Conservation (phyloP, 2,329 filamentous ascomycete genomes). For the Harringtonia lauricola region DNA sequence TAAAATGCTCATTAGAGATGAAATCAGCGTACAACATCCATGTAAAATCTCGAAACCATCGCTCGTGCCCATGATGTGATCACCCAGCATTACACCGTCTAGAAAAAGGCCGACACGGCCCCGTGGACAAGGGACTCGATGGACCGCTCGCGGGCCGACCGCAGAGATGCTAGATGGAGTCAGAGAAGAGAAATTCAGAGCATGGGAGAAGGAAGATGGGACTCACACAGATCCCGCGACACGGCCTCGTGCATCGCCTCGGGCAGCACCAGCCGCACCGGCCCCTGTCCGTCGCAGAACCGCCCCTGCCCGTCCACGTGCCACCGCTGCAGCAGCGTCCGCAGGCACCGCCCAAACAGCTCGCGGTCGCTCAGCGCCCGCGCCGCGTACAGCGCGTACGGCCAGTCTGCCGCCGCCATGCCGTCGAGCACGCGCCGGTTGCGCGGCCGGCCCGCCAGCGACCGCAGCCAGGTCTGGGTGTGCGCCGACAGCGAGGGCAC, state of each 20-base stretch:
- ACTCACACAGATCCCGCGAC: conserved; percentile 5
- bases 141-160: conserved; percentile 2
- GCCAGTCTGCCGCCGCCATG: conserved; percentile 2
- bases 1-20: no score
- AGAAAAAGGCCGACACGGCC: no score
- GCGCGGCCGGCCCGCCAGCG: conserved; percentile 3
- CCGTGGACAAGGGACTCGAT: conserved; percentile 2
- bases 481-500: no score
- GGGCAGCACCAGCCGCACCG: neutral
- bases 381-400: conserved; percentile 8
- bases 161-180: neutral
- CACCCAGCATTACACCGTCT: no score
- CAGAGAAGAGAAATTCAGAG: neutral
- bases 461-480: conserved; percentile 8
- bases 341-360: conserved; percentile 3
- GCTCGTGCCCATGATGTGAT: no score
- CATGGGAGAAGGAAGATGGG: no score
- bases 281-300: conserved; percentile 3
- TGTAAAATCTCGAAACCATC: no score
- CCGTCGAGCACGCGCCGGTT: conserved; percentile 4
- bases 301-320: conserved; percentile 2
- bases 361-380: conserved; percentile 4
- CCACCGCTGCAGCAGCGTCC: conserved; percentile 10
- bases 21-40: no score
- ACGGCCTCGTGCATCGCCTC: conserved; percentile 3